Base-by-base conservation (phyloP, 805 yeast species). In the Wickerhamiella cacticola region DNA sequence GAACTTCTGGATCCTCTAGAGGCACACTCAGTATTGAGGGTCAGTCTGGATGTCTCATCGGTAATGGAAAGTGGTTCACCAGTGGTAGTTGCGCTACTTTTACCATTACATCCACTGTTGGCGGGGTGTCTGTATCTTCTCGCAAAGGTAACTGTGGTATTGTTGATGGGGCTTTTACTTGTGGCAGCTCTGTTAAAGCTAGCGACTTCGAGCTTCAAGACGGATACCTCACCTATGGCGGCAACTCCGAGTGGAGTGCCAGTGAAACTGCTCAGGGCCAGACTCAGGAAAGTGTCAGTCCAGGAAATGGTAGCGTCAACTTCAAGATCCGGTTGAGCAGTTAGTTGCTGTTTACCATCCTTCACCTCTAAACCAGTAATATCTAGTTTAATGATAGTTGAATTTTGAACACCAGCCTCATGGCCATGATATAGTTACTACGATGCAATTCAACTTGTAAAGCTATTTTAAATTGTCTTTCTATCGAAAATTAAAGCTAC, bases 71-170 rank as follows among this genome's bases (percentile, higher is more conserved):
- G 55, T 88, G 94, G 92, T 84, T 80, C 66, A 60, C 73, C 3
- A 62, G 66, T 40, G 96, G 96, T 1, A 76, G 89, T 0, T 89
- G 96, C 63, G 97, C 96, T 4, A 78, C 81, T 3, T 88, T 71
- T 65, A 71, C 70, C 22, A 56, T 82, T 22, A 58, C 64, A 26
- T 71, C 76, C 48, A 75, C 81, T 26, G 77, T 76, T 63, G 92
- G 92, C 2, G 92, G 92, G 15, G 74, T 76, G 56, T 73, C 77
- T 49, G 59, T 88, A 36, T 71, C 72, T 50, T 74, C 92, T 1
- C 75, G 84, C 34, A 76, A 74, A 56, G 96, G 96, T 0, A 74
- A 68, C 52, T 88, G 96, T 66, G 80, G 62, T 50, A 58, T 56
- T 45, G 58, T 50, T 52, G 63, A 52, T 52, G 67, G 57, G 40